Conservation (phyloP, 2,329 filamentous ascomycete species). For the Arthrobotrys conoides region DNA sequence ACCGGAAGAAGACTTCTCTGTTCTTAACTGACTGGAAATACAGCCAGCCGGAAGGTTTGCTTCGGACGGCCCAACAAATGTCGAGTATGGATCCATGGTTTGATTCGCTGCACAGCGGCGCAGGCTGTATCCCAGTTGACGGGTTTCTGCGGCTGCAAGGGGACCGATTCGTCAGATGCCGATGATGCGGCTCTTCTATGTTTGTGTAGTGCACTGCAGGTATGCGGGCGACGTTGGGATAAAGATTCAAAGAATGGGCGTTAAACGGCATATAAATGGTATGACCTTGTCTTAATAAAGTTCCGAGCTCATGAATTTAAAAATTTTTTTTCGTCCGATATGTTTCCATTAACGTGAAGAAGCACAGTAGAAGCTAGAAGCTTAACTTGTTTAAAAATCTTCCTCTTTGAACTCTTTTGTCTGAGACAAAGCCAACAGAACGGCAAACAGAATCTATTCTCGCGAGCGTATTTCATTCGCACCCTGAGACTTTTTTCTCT, state of each 20-base stretch:
- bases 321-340: conserved; percentile 59
- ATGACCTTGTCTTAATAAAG: conserved; percentile 24
- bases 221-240: neutral
- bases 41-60: conserved; percentile 6
- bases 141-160: conserved; percentile 27
- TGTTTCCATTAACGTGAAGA: conserved; percentile 37
- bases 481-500: neutral
- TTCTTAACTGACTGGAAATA: neutral
- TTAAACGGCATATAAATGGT: conserved; percentile 20
- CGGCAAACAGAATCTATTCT: neutral
- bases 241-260: conserved; percentile 11
- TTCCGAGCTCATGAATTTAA: conserved; percentile 34
- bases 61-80: conserved; percentile 42
- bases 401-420: neutral
- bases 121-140: neutral
- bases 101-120: conserved; percentile 17
- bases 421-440: conserved; percentile 7
- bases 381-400: conserved; percentile 14
- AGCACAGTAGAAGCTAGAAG: conserved; percentile 6
- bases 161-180: conserved; percentile 3
- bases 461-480: neutral
- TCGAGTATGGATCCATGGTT: conserved; percentile 43
- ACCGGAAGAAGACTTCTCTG: neutral
- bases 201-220: neutral
- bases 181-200: conserved; percentile 11